Evolutionary conservation across 2,329 filamentous ascomycete genomes (phyloP).

Genomic region (Xylariaceae sp.): DNA sequence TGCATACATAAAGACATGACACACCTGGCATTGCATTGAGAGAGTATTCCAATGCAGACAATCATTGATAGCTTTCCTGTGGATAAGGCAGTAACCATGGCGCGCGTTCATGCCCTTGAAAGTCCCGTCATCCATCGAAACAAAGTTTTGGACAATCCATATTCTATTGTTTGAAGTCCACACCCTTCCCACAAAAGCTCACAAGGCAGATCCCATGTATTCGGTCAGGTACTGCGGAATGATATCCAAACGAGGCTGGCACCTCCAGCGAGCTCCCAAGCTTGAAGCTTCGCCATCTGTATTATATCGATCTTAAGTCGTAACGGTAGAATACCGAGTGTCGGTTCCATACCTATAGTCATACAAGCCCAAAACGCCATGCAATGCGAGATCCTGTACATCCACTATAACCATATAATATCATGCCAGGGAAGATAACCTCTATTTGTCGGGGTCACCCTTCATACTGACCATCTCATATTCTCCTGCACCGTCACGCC

Average conservation of each 20-base stretch:
- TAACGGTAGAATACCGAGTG: background rate
- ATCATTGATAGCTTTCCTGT: no score
- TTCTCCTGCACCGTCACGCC: conserved; percentile 61
- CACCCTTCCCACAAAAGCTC: background rate
- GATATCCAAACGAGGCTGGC: background rate
- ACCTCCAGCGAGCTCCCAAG: background rate
- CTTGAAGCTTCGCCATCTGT: conserved; percentile 2
- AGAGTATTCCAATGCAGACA: no score
- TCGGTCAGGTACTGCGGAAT: background rate
- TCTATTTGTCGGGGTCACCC: conserved; percentile 38
- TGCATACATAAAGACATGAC: no score
- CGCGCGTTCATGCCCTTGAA: no score
- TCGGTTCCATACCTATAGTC: conserved; percentile 21
- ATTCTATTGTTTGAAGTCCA: no score
- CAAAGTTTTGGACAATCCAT: no score
- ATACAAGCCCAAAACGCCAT: conserved; percentile 33
- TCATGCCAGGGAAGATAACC: background rate
- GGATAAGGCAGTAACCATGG: no score
- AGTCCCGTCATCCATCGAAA: no score
- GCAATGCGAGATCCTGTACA: conserved; percentile 24
- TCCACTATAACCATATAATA: conserved; percentile 24
- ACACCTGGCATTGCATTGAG: no score
- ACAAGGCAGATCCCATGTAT: background rate
- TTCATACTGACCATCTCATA: conserved; percentile 72
- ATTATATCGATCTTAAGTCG: conserved; percentile 18